Evolutionary conservation across 805 yeast species (phyloP), one percentile per base, ranked within the genome.

Genomic region (Candida ovalis): DNA sequence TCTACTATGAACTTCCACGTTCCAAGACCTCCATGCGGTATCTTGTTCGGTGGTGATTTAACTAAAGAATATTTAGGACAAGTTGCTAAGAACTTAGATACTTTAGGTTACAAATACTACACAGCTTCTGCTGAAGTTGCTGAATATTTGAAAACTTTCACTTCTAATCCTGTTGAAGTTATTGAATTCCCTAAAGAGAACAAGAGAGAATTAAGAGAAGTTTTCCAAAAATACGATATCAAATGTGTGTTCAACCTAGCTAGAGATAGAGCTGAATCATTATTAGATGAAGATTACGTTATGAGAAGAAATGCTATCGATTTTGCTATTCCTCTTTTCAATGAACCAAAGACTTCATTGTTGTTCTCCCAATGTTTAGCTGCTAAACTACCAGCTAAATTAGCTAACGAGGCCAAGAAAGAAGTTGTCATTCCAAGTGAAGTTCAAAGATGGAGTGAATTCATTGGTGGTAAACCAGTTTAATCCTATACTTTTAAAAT

Each of bases 281-380:
- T 88, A 55, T 69, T 80, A 55, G 97, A 94, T 64, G 85, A 86
- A 69, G 97, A 94, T 71, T 94, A 94, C 69, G 84, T 92, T 49
- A 94, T 94, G 99, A 86, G 99, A 77, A 86, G 99, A 76, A 94
- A 94, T 68, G 98, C 99, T 42, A 95, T 94, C 72, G 99, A 94
- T 69, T 94, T 94, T 67, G 98, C 88, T 51, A 85, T 92, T 62
- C 97, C 99, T 39, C 76, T 94, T 65, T 92, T 94, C 76, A 94
- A 92, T 66, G 99, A 94, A 74, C 97, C 98, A 55, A 83, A 89
- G 66, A 95, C 99, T 21, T 86, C 97, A 2, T 65, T 83, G 60
- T 72, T 94, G 59, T 94, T 94, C 69, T 90, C 97, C 21, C 73
- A 82, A 63, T 88, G 96, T 55, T 75, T 94, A 72, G 80, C 80